Base-by-base conservation (phyloP, 306 rosid species). In the Delonix regia region DNA sequence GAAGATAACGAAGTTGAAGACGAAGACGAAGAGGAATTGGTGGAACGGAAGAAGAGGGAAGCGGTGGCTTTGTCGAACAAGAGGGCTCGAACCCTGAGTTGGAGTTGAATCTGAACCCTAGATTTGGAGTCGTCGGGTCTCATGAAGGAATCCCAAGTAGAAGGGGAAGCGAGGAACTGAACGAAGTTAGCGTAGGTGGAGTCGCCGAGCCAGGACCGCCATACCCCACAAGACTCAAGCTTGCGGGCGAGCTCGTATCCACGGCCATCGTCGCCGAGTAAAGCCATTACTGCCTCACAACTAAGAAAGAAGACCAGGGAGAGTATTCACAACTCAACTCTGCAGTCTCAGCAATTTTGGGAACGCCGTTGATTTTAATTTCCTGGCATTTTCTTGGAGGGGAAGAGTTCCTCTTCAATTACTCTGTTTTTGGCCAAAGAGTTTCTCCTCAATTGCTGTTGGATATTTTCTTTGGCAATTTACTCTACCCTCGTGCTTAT, bases 141-240 rank as follows among this genome's bases (percentile, higher is more conserved):
- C 88, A 95, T 83, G 85, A 94, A 94, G 14, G 97, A 79, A 21
- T 94, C 89, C 98, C 98, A 94, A 0, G 93, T 41, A 39, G 99
- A 78, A 57, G 94, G 90, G 3, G 97, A 92, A 63, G 80, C 70
- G 72, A 94, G 97, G 76, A 68, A 92, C 4, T 74, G 94, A 0
- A 80, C 80, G 85, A 94, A 92, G 71, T 5, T 81, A 74, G 88
- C 47, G 87, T 92, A 82, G 82, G 75, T 77, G 55, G 94, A 81
- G 6, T 92, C 98, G 33, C 98, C 95, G 0, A 95, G 95, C 98
- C 98, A 94, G 2, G 80, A 36, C 71, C 93, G 86, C 98, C 98
- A 94, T 38, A 86, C 89, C 2, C 95, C 91, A 45, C 66, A 69
- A 5, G 87, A 65, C 14, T 93, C 98, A 1, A 93, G 92, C 69